A percentile compares a stretch with the other conserved stretches of the same genome.
Evolutionary conservation across 768 basidiomycete genomes (phyloP).

Genomic region (Exidia glandulosa): DNA sequence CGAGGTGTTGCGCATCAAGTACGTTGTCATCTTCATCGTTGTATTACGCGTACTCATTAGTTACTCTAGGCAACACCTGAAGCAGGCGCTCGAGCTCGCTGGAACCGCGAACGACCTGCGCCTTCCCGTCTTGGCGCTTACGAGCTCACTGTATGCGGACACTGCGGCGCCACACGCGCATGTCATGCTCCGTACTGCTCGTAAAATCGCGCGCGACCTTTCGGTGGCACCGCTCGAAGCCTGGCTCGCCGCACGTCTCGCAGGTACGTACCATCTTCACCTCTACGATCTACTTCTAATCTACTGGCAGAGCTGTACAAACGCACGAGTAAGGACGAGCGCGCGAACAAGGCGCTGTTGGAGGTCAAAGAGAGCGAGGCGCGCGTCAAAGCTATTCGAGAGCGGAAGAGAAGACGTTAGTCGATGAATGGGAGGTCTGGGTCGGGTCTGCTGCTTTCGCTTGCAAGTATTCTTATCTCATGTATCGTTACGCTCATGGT

Average conservation of each 20-base stretch:
- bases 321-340: neutral
- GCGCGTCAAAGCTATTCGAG: neutral
- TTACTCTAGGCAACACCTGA: slow-evolving; percentile 40
- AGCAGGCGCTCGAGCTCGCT: slow-evolving; percentile 46
- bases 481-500: too few species aligned
- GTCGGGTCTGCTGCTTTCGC: too few species aligned
- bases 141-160: slow-evolving; percentile 59
- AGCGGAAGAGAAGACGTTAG: neutral
- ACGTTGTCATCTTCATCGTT: slow-evolving; percentile 15
- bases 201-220: slow-evolving; percentile 60
- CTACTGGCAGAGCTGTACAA: neutral
- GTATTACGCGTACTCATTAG: slow-evolving; percentile 8
- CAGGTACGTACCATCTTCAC: neutral
- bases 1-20: slow-evolving; percentile 58
- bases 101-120: slow-evolving; percentile 57
- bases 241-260: neutral
- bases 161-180: slow-evolving; percentile 60
- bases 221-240: slow-evolving; percentile 33
- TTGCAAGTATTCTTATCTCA: too few species aligned
- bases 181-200: slow-evolving; percentile 53
- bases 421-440: too few species aligned
- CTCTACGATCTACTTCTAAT: neutral
- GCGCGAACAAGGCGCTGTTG: neutral
- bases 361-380: neutral
- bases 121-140: slow-evolving; percentile 54